phyloP scores from a whole-genome alignment of 345 rosid genomes.

The Rhizophora mangle region DNA sequence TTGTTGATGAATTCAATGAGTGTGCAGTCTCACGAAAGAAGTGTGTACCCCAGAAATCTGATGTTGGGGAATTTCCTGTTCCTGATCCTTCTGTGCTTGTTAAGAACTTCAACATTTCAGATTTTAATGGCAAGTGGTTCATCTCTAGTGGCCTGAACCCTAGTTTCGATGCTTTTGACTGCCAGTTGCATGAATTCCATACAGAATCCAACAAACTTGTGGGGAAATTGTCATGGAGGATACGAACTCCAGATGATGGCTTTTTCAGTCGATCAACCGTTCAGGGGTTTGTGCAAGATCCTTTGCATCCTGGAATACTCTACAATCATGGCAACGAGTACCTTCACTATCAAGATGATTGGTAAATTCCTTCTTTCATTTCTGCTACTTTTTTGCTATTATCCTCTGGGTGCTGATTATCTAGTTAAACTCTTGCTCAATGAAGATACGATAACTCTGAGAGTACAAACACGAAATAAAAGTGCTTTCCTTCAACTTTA shows the following conservation, averaged over 20 bases:
- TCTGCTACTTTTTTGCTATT: not conserved
- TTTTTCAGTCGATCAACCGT: constrained; percentile 68
- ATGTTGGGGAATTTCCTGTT: constrained; percentile 77
- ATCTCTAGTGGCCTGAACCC: constrained; percentile 90
- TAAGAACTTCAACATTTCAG: constrained; percentile 60
- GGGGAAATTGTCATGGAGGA: constrained; percentile 83
- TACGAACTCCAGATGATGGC: constrained; percentile 65
- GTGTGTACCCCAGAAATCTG: constrained; percentile 86
- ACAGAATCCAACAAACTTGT: constrained; percentile 64
- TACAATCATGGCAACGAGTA: constrained; percentile 90
- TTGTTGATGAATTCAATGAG: constrained; percentile 88
- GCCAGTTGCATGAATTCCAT: constrained; percentile 87
- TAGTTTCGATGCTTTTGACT: constrained; percentile 76
- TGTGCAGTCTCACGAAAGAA: constrained; percentile 92
- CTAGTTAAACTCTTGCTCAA: too few relatives aligned
- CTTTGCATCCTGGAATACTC: constrained; percentile 62
- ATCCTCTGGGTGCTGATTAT: not conserved
- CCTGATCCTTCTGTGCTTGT: constrained; percentile 80
- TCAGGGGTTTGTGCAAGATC: constrained; percentile 78
- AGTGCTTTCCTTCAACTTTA: too few relatives aligned
- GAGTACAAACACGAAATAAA: too few relatives aligned
- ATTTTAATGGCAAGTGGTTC: constrained; percentile 87
- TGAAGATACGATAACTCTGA: too few relatives aligned
- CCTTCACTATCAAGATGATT: constrained; percentile 95
- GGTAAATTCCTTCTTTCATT: constrained; percentile 39